Evolutionary conservation across 148 eudicot genomes (phyloP), one percentile per base, ranked within the genome.

Genomic region (Cornus controversa): DNA sequence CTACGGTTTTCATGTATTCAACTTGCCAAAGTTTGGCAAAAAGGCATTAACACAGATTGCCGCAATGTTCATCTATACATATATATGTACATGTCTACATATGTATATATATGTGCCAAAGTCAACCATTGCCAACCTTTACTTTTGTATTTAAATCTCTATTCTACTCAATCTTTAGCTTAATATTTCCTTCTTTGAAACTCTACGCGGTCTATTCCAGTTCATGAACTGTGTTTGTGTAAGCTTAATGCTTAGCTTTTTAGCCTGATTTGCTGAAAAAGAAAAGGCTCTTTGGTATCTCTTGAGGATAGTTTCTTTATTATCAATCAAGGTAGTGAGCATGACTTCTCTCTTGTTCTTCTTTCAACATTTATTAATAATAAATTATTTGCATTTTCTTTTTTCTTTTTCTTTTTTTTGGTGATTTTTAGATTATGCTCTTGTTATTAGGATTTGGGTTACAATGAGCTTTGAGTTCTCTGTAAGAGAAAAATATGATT

Each of bases 11-110:
- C 80, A 71, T 79, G 62, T 68, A 78, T 68, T 71, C 79, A 82
- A 69, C 81, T 83, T 83, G 80, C 85, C 83, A 79, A 81, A 87
- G 92, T 84, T 91, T 69, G 94, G 92, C 82, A 78, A 75, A 77
- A 80, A 74, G 71, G 80, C 90, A 89, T 84, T 76, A 75, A 22
- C 66, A 60, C 22, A 71, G 47, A 72, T 79, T 72, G 68, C 85
- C 77, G 75, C 83, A 75, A 69, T 71, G 29, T 71, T 45, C 45
- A 77, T 80, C 76, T 42, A 58, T 24, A 20, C 65, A 64, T 74
- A 13, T 28, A 58, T 10, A 28, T 31, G 64, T 50, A 25, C 26
- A 37, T 47, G 47, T 27, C 18, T 5, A n/a, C n/a, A n/a, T n/a
- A n/a, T n/a, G n/a, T n/a, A n/a, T 68, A 22, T 36, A 82, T 53